Evolutionary conservation across 148 eudicot genomes (phyloP).

Genomic region (Dianthus caryophyllus): DNA sequence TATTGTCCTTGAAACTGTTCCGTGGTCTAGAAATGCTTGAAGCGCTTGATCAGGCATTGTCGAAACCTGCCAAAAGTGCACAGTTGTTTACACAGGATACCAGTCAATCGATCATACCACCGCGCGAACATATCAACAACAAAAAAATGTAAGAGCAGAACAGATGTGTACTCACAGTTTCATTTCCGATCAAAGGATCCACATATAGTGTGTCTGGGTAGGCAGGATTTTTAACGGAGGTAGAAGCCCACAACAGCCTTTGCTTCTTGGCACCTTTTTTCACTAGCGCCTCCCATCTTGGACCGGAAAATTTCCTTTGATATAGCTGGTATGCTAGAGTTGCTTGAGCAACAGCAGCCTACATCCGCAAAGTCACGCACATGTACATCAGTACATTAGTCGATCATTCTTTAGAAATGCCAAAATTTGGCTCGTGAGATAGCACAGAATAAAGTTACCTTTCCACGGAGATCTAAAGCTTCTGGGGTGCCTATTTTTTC

Average conservation of each 20-base stretch:
- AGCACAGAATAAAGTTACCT: conserved; percentile 41
- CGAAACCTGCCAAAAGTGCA: conserved; percentile 55
- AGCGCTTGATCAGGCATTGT: conserved; percentile 99
- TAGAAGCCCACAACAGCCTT: conserved; percentile 94
- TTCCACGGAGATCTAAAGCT: conserved; percentile 89
- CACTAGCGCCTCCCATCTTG: conserved; percentile 95
- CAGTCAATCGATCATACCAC: no score
- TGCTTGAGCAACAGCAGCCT: conserved; percentile 99
- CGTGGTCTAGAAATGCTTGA: conserved; percentile 82
- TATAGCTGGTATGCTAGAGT: conserved; percentile 78
- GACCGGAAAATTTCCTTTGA: conserved; percentile 93
- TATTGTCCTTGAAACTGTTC: conserved; percentile 80
- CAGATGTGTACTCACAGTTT: conserved; percentile 52
- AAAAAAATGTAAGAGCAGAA: neutral
- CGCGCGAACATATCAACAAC: neutral
- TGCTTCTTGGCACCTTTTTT: conserved; percentile 99
- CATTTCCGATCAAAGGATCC: conserved; percentile 89
- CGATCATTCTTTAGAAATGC: neutral
- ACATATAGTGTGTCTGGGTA: conserved; percentile 92
- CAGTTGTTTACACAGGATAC: neutral
- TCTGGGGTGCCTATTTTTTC: conserved; percentile 91
- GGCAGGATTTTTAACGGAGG: conserved; percentile 95
- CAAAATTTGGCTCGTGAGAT: neutral
- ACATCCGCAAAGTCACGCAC: conserved; percentile 7
- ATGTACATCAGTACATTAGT: neutral